Conservation (phyloP, 2,329 filamentous ascomycete genomes). For the Xylaria digitata region DNA sequence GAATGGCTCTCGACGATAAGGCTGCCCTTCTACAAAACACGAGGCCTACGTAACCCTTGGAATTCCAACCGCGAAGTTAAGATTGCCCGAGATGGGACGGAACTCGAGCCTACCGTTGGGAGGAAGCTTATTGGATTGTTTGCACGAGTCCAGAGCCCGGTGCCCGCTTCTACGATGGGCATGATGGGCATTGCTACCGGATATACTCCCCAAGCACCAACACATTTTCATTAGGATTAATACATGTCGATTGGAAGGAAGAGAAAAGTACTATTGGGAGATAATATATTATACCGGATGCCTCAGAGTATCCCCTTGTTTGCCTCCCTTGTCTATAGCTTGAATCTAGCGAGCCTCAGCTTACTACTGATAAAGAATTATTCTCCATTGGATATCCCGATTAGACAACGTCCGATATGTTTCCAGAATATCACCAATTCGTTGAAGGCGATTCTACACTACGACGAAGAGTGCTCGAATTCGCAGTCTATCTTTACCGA, state of each 20-base stretch:
- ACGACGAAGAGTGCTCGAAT: conserved; percentile 19
- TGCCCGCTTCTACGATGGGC: conserved; percentile 45
- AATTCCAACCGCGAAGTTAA: conserved; percentile 96
- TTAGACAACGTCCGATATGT: conserved; percentile 2
- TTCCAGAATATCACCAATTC: not conserved
- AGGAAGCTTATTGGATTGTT: conserved; percentile 83
- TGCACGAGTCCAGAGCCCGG: conserved; percentile 64
- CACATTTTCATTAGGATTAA: conserved; percentile 50
- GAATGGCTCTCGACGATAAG: conserved; percentile 88
- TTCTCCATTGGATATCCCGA: conserved; percentile 1
- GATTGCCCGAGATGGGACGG: conserved; percentile 93
- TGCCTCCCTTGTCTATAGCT: not conserved
- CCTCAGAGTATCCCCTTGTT: not conserved
- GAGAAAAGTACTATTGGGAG: not conserved
- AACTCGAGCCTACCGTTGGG: conserved; percentile 86
- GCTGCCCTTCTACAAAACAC: conserved; percentile 88
- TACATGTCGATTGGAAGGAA: not conserved
- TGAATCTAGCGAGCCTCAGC: not conserved
- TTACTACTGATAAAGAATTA: not conserved
- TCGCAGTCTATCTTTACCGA: not conserved
- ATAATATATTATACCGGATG: not conserved
- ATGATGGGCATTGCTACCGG: conserved; percentile 52
- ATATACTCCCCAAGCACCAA: conserved; percentile 53
- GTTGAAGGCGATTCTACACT: conserved; percentile 9
- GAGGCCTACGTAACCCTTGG: conserved; percentile 91